Evolutionary conservation across 1,284 basidiomycete genomes (phyloP).

Genomic region (Athelia psychrophila): DNA sequence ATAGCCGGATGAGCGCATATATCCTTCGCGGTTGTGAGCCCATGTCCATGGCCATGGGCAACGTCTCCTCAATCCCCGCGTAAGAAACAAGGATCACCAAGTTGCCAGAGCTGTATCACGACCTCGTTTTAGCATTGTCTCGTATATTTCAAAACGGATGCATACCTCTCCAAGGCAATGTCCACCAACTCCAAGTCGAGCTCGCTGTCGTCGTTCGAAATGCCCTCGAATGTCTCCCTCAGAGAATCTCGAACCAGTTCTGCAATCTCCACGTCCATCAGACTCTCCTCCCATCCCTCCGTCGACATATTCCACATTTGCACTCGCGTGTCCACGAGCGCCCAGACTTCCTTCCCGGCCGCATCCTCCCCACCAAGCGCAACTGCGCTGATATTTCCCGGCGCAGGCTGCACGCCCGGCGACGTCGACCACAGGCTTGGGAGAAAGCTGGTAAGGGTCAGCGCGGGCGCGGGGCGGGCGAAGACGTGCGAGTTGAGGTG

Average conservation of each 20-base stretch:
- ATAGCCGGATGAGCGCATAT: constrained; percentile 58
- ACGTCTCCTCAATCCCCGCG: constrained; percentile 50
- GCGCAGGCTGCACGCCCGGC: constrained; percentile 25
- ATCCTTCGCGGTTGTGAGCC: constrained; percentile 48
- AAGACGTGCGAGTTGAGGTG: constrained; percentile 56
- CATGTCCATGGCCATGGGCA: constrained; percentile 38
- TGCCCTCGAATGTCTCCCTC: constrained; percentile 36
- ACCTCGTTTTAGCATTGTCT: not conserved
- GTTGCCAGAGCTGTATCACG: constrained; percentile 38
- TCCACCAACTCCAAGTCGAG: constrained; percentile 71
- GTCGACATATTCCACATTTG: constrained; percentile 66
- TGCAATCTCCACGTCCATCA: constrained; percentile 52
- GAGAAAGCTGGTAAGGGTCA: constrained; percentile 57
- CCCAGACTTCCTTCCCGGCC: constrained; percentile 53
- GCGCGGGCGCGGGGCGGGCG: constrained; percentile 48
- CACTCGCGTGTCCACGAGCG: constrained; percentile 59
- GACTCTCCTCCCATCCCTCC: constrained; percentile 66
- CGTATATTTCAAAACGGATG: constrained; percentile 1
- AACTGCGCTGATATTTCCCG: constrained; percentile 59
- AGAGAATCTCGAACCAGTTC: constrained; percentile 40
- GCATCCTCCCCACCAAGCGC: constrained; percentile 42
- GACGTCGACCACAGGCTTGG: constrained; percentile 48
- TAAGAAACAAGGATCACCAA: constrained; percentile 68
- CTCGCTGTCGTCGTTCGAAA: constrained; percentile 38
- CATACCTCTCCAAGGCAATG: constrained; percentile 59